Percentiles rank a stretch among this genome's conserved stretches.
These are phyloP conservation scores for Crotalaria pallida DNA, from an alignment of 306 rosid genomes.

Conservation along the genomic window DNA sequence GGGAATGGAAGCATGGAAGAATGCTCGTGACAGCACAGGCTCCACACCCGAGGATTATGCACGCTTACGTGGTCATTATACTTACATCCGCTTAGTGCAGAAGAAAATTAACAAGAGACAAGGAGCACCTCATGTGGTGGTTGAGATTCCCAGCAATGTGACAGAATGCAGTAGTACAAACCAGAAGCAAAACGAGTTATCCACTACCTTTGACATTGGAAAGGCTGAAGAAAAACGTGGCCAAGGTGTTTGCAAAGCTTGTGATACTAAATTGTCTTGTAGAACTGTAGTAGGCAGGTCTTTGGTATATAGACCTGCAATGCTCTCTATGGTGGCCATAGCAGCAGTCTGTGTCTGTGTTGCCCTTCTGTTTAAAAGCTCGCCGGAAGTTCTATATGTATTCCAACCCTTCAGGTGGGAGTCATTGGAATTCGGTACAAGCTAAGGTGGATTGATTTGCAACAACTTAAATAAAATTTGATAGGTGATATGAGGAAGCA, in stretches of 20 bases:
- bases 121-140: slow-evolving; percentile 65
- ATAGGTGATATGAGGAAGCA: slow-evolving; percentile 25
- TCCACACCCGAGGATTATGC: slow-evolving; percentile 92
- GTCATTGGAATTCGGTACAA: slow-evolving; percentile 66
- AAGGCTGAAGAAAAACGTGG: slow-evolving; percentile 25
- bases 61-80: slow-evolving; percentile 60
- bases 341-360: slow-evolving; percentile 96
- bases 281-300: slow-evolving; percentile 49
- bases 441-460: slow-evolving; percentile 36
- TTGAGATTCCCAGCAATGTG: slow-evolving; percentile 58
- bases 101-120: slow-evolving; percentile 63
- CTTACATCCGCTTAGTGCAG: slow-evolving; percentile 71
- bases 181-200: slow-evolving; percentile 37
- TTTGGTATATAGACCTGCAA: slow-evolving; percentile 74
- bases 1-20: slow-evolving; percentile 93
- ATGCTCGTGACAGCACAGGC: slow-evolving; percentile 75
- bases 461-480: slow-evolving; percentile 27
- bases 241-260: slow-evolving; percentile 49
- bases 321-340: slow-evolving; percentile 88
- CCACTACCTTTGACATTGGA: slow-evolving; percentile 55
- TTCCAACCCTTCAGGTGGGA: slow-evolving; percentile 98
- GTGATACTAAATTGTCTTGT: slow-evolving; percentile 46
- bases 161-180: slow-evolving; percentile 39
- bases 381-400: slow-evolving; percentile 75
- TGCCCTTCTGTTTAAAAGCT: slow-evolving; percentile 88